These are phyloP conservation scores for Lotmaria passim DNA, from an alignment of 208 protist genomes.

Conservation along the genomic window DNA sequence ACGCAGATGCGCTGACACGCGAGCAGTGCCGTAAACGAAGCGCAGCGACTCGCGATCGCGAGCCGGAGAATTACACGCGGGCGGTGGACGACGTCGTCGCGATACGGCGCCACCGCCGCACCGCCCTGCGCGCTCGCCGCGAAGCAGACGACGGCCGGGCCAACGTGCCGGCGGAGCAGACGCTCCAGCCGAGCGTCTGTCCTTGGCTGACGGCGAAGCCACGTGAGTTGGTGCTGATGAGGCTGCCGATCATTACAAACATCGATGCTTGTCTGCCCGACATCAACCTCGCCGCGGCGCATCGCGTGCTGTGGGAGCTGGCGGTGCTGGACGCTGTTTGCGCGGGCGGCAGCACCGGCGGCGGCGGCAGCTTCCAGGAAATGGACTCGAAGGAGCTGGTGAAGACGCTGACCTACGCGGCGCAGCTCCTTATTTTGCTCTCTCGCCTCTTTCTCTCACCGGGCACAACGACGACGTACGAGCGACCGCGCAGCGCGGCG, in stretches of 20 bases:
- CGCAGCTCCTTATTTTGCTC: slow-evolving; percentile 34
- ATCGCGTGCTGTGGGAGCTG: slow-evolving; percentile 31
- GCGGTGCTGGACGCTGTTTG: slow-evolving; percentile 34
- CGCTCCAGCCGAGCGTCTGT: neutral
- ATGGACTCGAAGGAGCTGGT: slow-evolving; percentile 13
- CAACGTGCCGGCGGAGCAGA: neutral
- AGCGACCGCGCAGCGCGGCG: slow-evolving; percentile 43
- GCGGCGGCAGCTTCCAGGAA: slow-evolving; percentile 1
- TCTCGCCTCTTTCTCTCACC: slow-evolving; percentile 29
- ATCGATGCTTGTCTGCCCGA: slow-evolving; percentile 13
- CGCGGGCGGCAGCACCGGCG: neutral
- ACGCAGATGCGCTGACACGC: slow-evolving; percentile 12
- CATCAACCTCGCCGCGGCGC: slow-evolving; percentile 27
- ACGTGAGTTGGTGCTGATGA: slow-evolving; percentile 12
- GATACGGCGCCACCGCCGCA: neutral
- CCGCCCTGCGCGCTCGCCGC: neutral
- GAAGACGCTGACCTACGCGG: slow-evolving; percentile 25
- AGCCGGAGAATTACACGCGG: slow-evolving; percentile 1
- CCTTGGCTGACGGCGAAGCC: slow-evolving; percentile 20
- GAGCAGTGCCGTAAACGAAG: neutral
- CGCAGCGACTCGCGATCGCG: slow-evolving; percentile 2
- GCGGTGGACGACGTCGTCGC: slow-evolving; percentile 12
- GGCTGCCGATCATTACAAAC: slow-evolving; percentile 10
- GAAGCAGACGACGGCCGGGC: neutral
- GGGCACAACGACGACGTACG: slow-evolving; percentile 66